A percentile compares a stretch with the other conserved stretches of the same genome.
Evolutionary conservation across 805 yeast species (phyloP).

Genomic region (Myxozyma geophila): DNA sequence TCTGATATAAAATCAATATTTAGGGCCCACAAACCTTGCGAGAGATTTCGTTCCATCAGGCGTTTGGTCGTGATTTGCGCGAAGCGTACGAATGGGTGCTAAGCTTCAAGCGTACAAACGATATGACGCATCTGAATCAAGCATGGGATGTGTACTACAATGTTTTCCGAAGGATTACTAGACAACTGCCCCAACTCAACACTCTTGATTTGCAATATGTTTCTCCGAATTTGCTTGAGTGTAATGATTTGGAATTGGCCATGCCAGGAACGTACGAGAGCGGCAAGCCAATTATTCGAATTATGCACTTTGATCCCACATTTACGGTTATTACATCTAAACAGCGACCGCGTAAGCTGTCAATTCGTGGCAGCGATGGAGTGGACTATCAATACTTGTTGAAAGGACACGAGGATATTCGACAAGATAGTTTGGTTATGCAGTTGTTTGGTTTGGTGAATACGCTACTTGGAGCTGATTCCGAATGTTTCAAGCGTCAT

Average conservation of each 20-base stretch:
- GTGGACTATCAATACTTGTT: conserved; percentile 78
- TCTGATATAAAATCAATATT: neutral
- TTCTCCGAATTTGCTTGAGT: conserved; percentile 83
- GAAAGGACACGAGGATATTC: conserved; percentile 96
- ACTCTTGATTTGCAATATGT: conserved; percentile 89
- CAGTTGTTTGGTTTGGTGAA: conserved; percentile 95
- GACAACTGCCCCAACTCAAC: conserved; percentile 85
- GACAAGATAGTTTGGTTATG: conserved; percentile 98
- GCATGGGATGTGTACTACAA: conserved; percentile 98
- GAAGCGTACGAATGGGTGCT: conserved; percentile 94
- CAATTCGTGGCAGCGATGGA: conserved; percentile 87
- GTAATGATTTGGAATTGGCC: conserved; percentile 80
- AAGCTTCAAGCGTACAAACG: conserved; percentile 82
- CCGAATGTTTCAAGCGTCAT: conserved; percentile 96
- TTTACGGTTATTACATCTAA: conserved; percentile 89
- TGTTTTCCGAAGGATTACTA: conserved; percentile 86
- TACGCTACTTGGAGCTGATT: conserved; percentile 82
- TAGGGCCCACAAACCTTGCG: conserved; percentile 84
- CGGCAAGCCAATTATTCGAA: conserved; percentile 75
- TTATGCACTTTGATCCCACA: conserved; percentile 76
- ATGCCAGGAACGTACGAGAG: conserved; percentile 93
- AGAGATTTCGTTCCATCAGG: conserved; percentile 88
- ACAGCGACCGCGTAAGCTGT: conserved; percentile 89
- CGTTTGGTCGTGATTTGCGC: conserved; percentile 88
- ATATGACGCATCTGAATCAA: conserved; percentile 85